A percentile compares a stretch with the other conserved stretches of the same genome.
These are phyloP conservation scores for Auriscalpium orientale DNA, from an alignment of 768 basidiomycete genomes.

Conservation along the genomic window DNA sequence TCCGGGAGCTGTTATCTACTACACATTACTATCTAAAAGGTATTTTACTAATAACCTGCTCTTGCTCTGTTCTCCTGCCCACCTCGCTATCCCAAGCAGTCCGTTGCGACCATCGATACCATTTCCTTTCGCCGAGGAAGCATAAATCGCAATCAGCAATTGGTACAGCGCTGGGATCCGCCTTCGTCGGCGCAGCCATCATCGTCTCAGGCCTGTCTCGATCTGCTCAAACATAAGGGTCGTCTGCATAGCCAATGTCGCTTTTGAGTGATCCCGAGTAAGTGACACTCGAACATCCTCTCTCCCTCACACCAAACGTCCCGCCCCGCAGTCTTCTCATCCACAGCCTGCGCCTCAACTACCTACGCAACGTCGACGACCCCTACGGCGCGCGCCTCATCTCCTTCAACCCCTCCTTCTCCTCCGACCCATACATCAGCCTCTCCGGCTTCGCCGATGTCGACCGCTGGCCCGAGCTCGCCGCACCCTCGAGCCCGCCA, in stretches of 20 bases:
- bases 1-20: too few relatives aligned
- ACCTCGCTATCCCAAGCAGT: too few relatives aligned
- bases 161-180: too few relatives aligned
- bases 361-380: conserved; percentile 85
- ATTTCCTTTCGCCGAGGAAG: too few relatives aligned
- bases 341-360: conserved; percentile 77
- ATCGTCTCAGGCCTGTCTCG: too few relatives aligned
- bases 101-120: too few relatives aligned
- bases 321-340: conserved; percentile 52
- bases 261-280: conserved; percentile 16
- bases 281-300: background rate
- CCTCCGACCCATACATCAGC: conserved; percentile 76
- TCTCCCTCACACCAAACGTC: background rate
- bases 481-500: conserved; percentile 59
- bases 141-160: too few relatives aligned
- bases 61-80: too few relatives aligned
- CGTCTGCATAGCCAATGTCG: conserved; percentile 4
- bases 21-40: too few relatives aligned
- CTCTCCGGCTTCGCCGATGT: conserved; percentile 73
- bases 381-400: conserved; percentile 78
- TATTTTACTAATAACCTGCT: too few relatives aligned
- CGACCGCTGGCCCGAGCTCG: conserved; percentile 81
- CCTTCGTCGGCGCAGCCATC: too few relatives aligned
- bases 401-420: conserved; percentile 68
- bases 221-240: too few relatives aligned